These are phyloP conservation scores for Macrophomina tecta DNA, from an alignment of 2,329 filamentous ascomycete species.

Conservation along the genomic window DNA sequence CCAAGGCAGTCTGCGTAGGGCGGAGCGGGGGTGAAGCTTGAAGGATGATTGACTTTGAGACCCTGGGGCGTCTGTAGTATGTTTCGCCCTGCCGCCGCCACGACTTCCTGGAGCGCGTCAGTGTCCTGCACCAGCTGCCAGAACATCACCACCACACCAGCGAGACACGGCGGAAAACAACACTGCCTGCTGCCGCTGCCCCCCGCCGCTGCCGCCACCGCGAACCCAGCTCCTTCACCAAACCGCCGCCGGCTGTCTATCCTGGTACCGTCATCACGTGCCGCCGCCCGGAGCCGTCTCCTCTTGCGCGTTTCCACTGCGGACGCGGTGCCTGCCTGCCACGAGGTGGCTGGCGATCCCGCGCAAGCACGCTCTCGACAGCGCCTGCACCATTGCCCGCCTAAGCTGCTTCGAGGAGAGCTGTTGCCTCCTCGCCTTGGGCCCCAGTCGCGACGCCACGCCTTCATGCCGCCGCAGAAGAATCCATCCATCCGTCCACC, in stretches of 20 bases:
- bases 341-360: slow-evolving; percentile 25
- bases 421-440: slow-evolving; percentile 2
- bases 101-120: not conserved
- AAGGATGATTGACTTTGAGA: not conserved
- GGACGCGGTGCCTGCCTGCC: not conserved
- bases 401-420: not conserved
- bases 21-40: slow-evolving; percentile 20
- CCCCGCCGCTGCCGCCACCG: not conserved
- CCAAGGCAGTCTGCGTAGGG: not conserved
- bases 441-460: slow-evolving; percentile 8
- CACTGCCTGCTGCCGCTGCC: not conserved
- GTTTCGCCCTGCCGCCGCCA: slow-evolving; percentile 2
- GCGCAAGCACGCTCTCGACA: slow-evolving; percentile 1
- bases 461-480: slow-evolving; percentile 15
- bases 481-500: too few species aligned
- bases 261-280: not conserved
- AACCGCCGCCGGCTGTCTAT: not conserved
- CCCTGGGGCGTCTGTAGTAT: slow-evolving; percentile 9
- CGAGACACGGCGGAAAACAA: not conserved
- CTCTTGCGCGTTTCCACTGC: not conserved
- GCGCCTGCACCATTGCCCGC: not conserved
- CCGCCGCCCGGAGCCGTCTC: not conserved
- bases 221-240: not conserved
- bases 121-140: not conserved
- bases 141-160: not conserved